These are phyloP conservation scores for Yamadazyma sp. DNA, from an alignment of 1,139 yeast species.

Conservation along the genomic window DNA sequence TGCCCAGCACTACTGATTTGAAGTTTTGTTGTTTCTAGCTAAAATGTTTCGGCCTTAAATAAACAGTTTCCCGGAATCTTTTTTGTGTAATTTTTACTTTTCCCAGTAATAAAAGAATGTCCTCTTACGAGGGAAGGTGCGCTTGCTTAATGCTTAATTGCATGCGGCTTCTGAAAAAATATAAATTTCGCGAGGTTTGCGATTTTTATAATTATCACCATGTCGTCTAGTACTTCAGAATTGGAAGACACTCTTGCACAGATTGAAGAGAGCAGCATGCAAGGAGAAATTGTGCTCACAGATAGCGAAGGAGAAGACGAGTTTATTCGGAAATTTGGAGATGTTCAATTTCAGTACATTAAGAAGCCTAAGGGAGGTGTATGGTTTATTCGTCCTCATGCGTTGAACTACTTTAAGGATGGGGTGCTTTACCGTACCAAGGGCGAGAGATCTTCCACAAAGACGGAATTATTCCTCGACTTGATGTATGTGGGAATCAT, in stretches of 20 bases:
- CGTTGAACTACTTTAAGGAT: constrained; percentile 59
- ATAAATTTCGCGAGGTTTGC: no score
- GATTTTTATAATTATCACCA: not conserved
- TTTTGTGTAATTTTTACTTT: no score
- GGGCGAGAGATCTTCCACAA: constrained; percentile 52
- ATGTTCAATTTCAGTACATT: constrained; percentile 48
- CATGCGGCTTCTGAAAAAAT: not conserved
- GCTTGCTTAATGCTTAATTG: no score
- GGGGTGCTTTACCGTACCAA: constrained; percentile 57
- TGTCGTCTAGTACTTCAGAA: not conserved
- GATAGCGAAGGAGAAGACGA: constrained; percentile 46
- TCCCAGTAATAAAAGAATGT: no score
- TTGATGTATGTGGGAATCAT: constrained; percentile 65
- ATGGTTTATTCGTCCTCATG: constrained; percentile 57
- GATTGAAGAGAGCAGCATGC: no score
- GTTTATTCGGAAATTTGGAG: constrained; percentile 52
- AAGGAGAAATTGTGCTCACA: constrained; percentile 13
- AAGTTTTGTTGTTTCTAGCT: no score
- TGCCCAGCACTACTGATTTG: not conserved
- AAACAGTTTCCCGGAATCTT: no score
- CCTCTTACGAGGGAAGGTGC: no score
- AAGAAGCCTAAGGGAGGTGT: constrained; percentile 41
- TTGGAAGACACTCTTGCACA: no score
- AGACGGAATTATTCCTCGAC: constrained; percentile 60
- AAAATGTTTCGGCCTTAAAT: no score